Evolutionary conservation across 2,329 filamentous ascomycete genomes (phyloP).

Genomic region (Fusarium nurragi): DNA sequence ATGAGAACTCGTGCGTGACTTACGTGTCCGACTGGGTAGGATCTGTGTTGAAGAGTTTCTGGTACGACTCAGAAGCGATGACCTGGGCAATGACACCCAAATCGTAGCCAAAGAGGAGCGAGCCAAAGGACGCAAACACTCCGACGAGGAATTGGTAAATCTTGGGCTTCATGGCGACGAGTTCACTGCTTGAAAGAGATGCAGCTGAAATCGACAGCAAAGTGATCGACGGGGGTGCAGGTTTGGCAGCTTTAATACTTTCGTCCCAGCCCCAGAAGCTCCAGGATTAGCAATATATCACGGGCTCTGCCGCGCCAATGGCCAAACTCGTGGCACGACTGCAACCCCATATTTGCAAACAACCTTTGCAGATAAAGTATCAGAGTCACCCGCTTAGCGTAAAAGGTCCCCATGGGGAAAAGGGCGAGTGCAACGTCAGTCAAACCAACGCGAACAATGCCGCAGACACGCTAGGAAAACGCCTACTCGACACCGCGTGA

Average conservation of each 20-base stretch:
- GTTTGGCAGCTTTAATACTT: neutral
- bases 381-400: too few relatives aligned
- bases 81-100: slow-evolving; percentile 28
- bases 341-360: neutral
- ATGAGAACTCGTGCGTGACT: fast-evolving
- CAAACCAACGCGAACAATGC: neutral
- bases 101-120: slow-evolving; percentile 26
- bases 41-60: slow-evolving; percentile 18
- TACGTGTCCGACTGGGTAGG: slow-evolving; percentile 11
- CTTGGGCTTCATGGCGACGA: neutral
- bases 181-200: neutral
- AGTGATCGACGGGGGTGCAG: neutral
- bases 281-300: neutral
- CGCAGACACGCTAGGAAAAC: neutral
- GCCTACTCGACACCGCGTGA: neutral
- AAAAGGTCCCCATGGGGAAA: neutral
- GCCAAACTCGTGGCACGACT: neutral
- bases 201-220: neutral
- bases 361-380: neutral
- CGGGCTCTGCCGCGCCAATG: neutral
- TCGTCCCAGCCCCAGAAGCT: neutral
- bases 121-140: slow-evolving; percentile 29
- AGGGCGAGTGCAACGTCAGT: neutral
- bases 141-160: slow-evolving; percentile 59
- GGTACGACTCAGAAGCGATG: slow-evolving; percentile 20